These are phyloP conservation scores for Lactuca saligna DNA, from an alignment of 129 eudicot genomes.

Conservation along the genomic window DNA sequence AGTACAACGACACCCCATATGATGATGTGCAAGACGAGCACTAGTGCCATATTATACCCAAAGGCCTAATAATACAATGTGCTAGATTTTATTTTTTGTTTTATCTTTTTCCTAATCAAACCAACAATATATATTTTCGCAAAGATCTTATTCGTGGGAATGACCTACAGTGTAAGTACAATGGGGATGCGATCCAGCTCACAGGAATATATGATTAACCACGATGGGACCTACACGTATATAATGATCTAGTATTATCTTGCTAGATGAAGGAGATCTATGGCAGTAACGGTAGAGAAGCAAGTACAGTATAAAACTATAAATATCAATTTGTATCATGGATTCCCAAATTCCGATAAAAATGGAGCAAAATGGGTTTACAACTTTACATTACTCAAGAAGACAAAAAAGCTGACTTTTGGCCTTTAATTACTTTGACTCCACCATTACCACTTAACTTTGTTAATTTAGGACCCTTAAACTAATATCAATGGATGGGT, in stretches of 20 bases:
- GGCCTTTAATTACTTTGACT: slow-evolving; percentile 9
- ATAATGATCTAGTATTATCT: slow-evolving; percentile 1
- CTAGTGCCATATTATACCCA: too few species aligned
- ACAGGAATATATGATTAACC: slow-evolving; percentile 12
- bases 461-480: too few species aligned
- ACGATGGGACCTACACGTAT: slow-evolving; percentile 6
- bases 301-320: slow-evolving; percentile 1
- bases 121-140: neutral
- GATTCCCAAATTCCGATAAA: slow-evolving; percentile 18
- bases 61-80: too few species aligned
- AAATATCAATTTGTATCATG: neutral
- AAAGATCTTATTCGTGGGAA: neutral
- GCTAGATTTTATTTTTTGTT: too few species aligned
- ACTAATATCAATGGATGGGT: neutral
- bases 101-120: neutral
- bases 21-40: too few species aligned
- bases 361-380: slow-evolving; percentile 16
- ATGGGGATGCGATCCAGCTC: slow-evolving; percentile 28
- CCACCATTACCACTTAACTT: neutral
- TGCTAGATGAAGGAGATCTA: slow-evolving; percentile 19
- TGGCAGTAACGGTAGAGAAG: slow-evolving; percentile 29
- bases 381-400: neutral
- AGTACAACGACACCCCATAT: too few species aligned
- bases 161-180: neutral
- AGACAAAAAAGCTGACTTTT: slow-evolving; percentile 25